These are phyloP conservation scores for Stemphylium vesicarium DNA, from an alignment of 2,329 filamentous ascomycete species.

Conservation along the genomic window DNA sequence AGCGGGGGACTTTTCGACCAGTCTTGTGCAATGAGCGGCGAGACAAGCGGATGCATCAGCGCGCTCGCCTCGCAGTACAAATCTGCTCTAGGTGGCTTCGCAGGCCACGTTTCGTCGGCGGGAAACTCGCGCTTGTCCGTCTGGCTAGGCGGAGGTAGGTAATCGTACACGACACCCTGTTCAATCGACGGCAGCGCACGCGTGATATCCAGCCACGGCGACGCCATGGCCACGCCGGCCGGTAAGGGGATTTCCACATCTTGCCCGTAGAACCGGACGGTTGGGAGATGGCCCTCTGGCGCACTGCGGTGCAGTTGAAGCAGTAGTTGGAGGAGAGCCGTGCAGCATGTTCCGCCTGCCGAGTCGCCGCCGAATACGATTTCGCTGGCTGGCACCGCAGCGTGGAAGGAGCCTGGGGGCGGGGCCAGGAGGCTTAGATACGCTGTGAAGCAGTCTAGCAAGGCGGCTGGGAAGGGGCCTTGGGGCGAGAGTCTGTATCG, in stretches of 20 bases:
- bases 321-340: conserved; percentile 71
- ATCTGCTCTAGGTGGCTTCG: conserved; percentile 54
- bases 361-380: conserved; percentile 78
- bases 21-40: conserved; percentile 62
- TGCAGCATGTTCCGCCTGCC: conserved; percentile 74
- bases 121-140: conserved; percentile 49
- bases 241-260: conserved; percentile 68
- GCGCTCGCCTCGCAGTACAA: conserved; percentile 55
- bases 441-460: conserved; percentile 74
- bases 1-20: conserved; percentile 71
- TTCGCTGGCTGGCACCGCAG: conserved; percentile 66
- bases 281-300: conserved; percentile 51
- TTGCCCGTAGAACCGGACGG: conserved; percentile 66
- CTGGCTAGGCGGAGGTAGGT: conserved; percentile 59
- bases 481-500: conserved; percentile 79
- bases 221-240: conserved; percentile 67
- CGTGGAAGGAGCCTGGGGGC: conserved; percentile 69
- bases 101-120: conserved; percentile 58
- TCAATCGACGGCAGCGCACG: conserved; percentile 65
- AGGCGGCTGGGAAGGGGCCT: conserved; percentile 73
- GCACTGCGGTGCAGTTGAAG: conserved; percentile 63
- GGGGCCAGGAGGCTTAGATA: conserved; percentile 78
- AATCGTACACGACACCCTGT: conserved; percentile 65
- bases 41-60: conserved; percentile 70
- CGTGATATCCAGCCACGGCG: conserved; percentile 75